Evolutionary conservation across 2,329 filamentous ascomycete genomes (phyloP).

Genomic region (Apiospora malaysiana): DNA sequence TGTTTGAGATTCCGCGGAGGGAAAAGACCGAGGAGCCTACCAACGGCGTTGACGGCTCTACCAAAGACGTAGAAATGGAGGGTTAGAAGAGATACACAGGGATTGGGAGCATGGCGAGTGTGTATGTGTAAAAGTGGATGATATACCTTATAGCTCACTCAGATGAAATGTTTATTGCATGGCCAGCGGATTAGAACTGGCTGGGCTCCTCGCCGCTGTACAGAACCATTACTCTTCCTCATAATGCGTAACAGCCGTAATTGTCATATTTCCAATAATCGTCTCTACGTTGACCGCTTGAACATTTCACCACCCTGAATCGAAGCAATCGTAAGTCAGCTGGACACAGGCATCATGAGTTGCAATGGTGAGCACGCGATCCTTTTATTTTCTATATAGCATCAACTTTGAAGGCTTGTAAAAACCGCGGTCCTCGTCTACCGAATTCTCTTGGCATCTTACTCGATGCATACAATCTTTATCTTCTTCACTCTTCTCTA

Average conservation of each 20-base stretch:
- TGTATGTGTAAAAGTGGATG: constrained; percentile 18
- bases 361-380: not conserved
- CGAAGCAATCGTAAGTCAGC: no score
- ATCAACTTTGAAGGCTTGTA: not conserved
- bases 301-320: not conserved
- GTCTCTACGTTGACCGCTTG: not conserved
- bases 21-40: constrained; percentile 32
- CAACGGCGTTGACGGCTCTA: constrained; percentile 28
- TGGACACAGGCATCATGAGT: not conserved
- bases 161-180: constrained; percentile 12
- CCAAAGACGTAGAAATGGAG: constrained; percentile 19
- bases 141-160: constrained; percentile 17
- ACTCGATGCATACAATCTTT: not conserved
- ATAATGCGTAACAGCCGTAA: not conserved
- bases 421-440: not conserved
- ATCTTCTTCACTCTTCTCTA: not conserved
- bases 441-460: not conserved
- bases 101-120: constrained; percentile 4
- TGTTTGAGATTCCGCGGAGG: constrained; percentile 78
- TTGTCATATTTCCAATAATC: not conserved
- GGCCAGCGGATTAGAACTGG: constrained; percentile 10
- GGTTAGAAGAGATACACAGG: not conserved
- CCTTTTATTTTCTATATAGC: not conserved
- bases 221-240: not conserved
- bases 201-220: constrained; percentile 1